These are phyloP conservation scores for Pseudopithomyces maydicus DNA, from an alignment of 2,329 filamentous ascomycete genomes.

Conservation along the genomic window DNA sequence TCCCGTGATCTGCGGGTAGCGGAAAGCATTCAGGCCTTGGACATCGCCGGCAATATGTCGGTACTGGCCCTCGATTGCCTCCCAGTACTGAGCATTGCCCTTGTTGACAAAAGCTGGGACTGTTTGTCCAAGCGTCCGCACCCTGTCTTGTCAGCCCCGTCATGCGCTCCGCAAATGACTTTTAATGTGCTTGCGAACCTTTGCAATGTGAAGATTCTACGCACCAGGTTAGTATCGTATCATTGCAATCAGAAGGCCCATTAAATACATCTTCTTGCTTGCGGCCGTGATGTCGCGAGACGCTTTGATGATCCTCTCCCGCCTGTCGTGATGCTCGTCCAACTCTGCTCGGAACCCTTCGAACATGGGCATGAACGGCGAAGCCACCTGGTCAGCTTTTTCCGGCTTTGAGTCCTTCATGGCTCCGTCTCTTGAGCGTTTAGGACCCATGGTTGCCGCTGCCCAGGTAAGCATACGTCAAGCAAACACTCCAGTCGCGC, in stretches of 20 bases:
- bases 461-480: constrained; percentile 17
- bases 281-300: constrained; percentile 90
- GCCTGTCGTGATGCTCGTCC: constrained; percentile 91
- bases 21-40: constrained; percentile 76
- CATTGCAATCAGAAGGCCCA: background rate
- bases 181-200: constrained; percentile 56
- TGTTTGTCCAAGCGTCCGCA: constrained; percentile 62
- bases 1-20: constrained; percentile 78
- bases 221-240: constrained; percentile 14
- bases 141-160: constrained; percentile 52
- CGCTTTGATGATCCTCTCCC: constrained; percentile 87
- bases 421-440: constrained; percentile 42
- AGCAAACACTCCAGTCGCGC: constrained; percentile 27
- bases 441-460: constrained; percentile 31
- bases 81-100: constrained; percentile 71
- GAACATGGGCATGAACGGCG: constrained; percentile 72
- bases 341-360: constrained; percentile 83
- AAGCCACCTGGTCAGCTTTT: constrained; percentile 38
- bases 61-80: constrained; percentile 74
- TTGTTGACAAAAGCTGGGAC: constrained; percentile 72
- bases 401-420: constrained; percentile 35
- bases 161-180: constrained; percentile 3
- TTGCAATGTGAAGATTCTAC: constrained; percentile 82
- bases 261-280: constrained; percentile 90
- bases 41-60: constrained; percentile 72